Conservation (phyloP, 768 basidiomycete genomes). For the Boletales sp. region DNA sequence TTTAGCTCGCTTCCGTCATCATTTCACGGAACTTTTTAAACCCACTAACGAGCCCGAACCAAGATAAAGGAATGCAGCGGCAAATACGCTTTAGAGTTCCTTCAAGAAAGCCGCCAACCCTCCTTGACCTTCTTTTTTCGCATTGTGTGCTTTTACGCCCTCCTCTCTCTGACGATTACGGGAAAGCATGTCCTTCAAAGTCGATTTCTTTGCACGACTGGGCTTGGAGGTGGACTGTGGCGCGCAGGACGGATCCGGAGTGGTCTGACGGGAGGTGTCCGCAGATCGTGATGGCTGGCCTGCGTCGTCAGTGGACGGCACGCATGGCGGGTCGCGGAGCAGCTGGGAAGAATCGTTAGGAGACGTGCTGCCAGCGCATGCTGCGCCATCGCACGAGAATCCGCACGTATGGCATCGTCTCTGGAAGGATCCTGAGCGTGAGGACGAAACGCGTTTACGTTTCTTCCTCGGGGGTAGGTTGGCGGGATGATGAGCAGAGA, state of each 20-base stretch:
- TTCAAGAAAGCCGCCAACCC: constrained; percentile 52
- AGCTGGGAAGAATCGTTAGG: no score
- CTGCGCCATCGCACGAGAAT: constrained; percentile 4
- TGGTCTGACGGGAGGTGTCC: not conserved
- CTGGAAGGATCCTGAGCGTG: constrained; percentile 1
- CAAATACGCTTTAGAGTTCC: constrained; percentile 13
- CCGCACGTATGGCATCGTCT: constrained; percentile 22
- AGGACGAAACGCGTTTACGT: constrained; percentile 4
- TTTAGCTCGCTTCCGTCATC: no score
- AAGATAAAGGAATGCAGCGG: no score
- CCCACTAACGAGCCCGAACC: not conserved
- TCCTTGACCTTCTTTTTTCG: constrained; percentile 23
- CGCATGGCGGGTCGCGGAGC: no score
- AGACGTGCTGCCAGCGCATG: not conserved
- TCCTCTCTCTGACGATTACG: constrained; percentile 51
- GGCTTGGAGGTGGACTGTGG: constrained; percentile 41
- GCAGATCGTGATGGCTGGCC: not conserved
- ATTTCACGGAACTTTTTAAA: no score
- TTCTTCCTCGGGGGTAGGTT: constrained; percentile 24
- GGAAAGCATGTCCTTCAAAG: constrained; percentile 60
- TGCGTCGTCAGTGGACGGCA: not conserved
- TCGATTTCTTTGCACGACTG: constrained; percentile 33
- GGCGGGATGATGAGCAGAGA: constrained; percentile 37
- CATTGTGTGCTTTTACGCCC: constrained; percentile 19
- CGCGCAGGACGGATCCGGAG: not conserved